phyloP scores from a whole-genome alignment of 768 basidiomycete genomes.

The Amanita fuliginea region DNA sequence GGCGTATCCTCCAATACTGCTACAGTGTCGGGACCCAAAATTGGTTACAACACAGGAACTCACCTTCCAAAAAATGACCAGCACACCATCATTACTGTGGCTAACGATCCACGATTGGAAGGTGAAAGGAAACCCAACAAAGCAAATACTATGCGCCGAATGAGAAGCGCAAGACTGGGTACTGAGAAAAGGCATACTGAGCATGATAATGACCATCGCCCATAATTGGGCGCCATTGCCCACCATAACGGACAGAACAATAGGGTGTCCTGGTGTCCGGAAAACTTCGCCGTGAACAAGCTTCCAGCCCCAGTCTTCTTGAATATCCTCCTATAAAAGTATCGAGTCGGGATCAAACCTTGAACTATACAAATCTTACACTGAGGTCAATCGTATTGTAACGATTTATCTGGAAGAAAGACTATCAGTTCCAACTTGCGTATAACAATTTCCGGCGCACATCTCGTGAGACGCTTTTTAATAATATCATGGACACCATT shows the following conservation, averaged over 20 bases:
- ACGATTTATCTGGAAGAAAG: conserved; percentile 57
- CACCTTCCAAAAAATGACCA: conserved; percentile 91
- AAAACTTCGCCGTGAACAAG: conserved; percentile 96
- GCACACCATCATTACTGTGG: conserved; percentile 88
- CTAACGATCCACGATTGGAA: conserved; percentile 88
- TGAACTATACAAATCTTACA: conserved; percentile 29
- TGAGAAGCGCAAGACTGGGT: not conserved
- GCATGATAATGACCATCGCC: conserved; percentile 80
- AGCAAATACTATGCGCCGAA: conserved; percentile 58
- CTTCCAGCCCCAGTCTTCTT: conserved; percentile 99
- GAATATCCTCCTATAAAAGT: conserved; percentile 69
- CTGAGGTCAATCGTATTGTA: conserved; percentile 92
- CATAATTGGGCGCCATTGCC: conserved; percentile 84
- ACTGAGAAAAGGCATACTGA: conserved; percentile 35
- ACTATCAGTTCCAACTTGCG: conserved; percentile 8
- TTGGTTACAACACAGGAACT: conserved; percentile 11
- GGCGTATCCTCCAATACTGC: conserved; percentile 79
- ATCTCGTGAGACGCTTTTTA: conserved; percentile 81
- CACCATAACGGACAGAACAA: conserved; percentile 75
- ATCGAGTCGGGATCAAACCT: not conserved
- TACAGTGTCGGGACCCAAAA: conserved; percentile 2
- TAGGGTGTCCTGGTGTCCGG: conserved; percentile 66
- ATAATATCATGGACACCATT: conserved; percentile 89
- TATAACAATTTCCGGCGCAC: conserved; percentile 29
- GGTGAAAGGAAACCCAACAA: conserved; percentile 90